A percentile compares a stretch with the other conserved stretches of the same genome.
phyloP scores from a whole-genome alignment of 345 rosid genomes.

The Rubroshorea leprosula region DNA sequence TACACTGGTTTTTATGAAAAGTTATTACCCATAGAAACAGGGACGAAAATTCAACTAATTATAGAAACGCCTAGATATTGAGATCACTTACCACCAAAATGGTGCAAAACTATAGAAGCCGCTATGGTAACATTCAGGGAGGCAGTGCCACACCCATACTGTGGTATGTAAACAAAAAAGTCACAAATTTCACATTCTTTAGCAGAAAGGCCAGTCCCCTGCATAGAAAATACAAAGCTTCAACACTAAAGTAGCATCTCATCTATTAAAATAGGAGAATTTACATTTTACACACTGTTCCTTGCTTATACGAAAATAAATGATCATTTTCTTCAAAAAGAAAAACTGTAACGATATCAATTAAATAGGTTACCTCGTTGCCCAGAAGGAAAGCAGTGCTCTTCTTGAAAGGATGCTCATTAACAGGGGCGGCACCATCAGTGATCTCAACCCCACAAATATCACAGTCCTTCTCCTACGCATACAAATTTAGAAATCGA shows the following conservation, averaged over 20 bases:
- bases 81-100: constrained; percentile 67
- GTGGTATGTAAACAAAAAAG: constrained; percentile 86
- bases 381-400: constrained; percentile 93
- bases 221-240: constrained; percentile 7
- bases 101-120: constrained; percentile 92
- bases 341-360: not conserved
- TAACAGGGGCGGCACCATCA: constrained; percentile 60
- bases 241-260: no score
- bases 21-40: not conserved
- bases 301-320: no score
- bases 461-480: constrained; percentile 77
- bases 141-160: constrained; percentile 90
- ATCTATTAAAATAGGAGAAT: no score
- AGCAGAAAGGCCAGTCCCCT: constrained; percentile 91
- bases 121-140: constrained; percentile 93
- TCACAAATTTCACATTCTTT: constrained; percentile 92
- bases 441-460: constrained; percentile 95
- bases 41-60: not conserved
- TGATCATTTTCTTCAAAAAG: not conserved
- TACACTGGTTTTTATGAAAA: no score
- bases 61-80: not conserved
- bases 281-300: no score
- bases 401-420: constrained; percentile 73
- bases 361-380: constrained; percentile 54
- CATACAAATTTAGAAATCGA: not conserved